phyloP scores from a whole-genome alignment of 208 protist genomes.

The Crithidia acanthocephali region DNA sequence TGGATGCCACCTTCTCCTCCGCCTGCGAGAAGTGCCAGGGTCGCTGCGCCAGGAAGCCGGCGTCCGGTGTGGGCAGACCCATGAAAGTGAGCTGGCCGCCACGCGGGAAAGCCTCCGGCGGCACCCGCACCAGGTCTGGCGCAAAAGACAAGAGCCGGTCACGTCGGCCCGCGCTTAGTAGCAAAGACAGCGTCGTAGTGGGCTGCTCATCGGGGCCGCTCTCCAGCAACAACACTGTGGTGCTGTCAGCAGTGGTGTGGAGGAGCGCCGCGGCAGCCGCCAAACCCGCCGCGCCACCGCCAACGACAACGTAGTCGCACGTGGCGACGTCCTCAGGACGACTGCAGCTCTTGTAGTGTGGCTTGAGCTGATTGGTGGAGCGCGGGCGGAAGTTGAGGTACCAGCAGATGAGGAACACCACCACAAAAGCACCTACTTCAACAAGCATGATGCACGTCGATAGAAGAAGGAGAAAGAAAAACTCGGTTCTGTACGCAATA shows the following conservation, averaged over 20 bases:
- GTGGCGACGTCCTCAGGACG: neutral
- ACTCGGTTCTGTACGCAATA: no score
- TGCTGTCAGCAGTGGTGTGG: slow-evolving; percentile 1
- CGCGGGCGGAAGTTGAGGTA: slow-evolving; percentile 38
- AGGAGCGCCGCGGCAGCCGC: slow-evolving; percentile 57
- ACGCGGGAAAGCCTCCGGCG: slow-evolving; percentile 12
- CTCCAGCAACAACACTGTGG: slow-evolving; percentile 64
- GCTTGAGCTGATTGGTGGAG: slow-evolving; percentile 37
- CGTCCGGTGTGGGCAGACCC: slow-evolving; percentile 8
- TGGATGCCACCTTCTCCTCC: slow-evolving; percentile 8
- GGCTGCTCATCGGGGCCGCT: slow-evolving; percentile 43
- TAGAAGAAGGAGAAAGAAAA: slow-evolving; percentile 5
- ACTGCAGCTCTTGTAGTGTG: slow-evolving; percentile 24
- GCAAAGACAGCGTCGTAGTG: neutral
- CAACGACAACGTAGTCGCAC: slow-evolving; percentile 82
- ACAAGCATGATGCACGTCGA: slow-evolving; percentile 27
- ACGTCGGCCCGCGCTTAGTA: slow-evolving; percentile 15
- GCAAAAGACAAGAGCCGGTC: slow-evolving; percentile 45
- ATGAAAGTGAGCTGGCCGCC: slow-evolving; percentile 10
- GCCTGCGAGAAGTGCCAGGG: slow-evolving; percentile 18
- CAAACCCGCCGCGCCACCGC: slow-evolving; percentile 77
- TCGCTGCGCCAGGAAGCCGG: slow-evolving; percentile 22
- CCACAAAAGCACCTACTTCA: slow-evolving; percentile 20
- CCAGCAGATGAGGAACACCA: slow-evolving; percentile 37
- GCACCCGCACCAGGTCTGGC: slow-evolving; percentile 35